phyloP scores from a whole-genome alignment of 345 rosid species.

The Reutealis trisperma region DNA sequence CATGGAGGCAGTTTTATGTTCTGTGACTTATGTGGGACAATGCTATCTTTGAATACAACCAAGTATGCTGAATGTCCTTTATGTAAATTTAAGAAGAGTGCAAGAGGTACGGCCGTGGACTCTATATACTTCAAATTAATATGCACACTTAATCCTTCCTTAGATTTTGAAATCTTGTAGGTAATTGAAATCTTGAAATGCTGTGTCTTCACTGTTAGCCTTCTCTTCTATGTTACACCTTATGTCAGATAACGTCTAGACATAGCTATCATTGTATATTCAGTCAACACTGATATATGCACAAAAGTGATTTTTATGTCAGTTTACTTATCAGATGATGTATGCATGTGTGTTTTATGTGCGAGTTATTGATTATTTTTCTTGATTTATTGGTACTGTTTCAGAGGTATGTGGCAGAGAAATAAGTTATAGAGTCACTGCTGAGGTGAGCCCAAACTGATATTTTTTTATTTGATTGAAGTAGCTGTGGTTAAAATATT shows the following conservation, averaged over 20 bases:
- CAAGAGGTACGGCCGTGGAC: conserved; percentile 34
- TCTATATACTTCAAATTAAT: not conserved
- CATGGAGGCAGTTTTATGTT: conserved; percentile 49
- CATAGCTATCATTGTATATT: not conserved
- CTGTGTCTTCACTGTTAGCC: not conserved
- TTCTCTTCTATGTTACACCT: not conserved
- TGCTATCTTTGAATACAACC: conserved; percentile 28
- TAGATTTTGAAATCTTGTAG: not conserved
- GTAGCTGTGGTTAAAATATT: not conserved
- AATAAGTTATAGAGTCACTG: conserved; percentile 18
- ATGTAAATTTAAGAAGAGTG: conserved; percentile 41
- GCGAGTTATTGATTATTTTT: not conserved
- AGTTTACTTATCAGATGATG: not conserved
- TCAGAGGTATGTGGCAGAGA: conserved; percentile 20
- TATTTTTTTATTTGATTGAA: not conserved
- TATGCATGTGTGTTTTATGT: not conserved
- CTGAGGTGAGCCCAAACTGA: conserved; percentile 17
- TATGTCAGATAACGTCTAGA: not conserved
- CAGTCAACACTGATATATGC: not conserved
- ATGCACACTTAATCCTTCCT: not conserved
- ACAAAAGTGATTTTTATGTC: not conserved
- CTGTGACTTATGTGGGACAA: conserved; percentile 56
- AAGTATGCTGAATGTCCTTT: conserved; percentile 38
- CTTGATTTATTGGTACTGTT: not conserved
- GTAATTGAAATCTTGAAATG: not conserved